These are phyloP conservation scores for Pseudozyma sp. DNA, from an alignment of 1,284 basidiomycete genomes.

Conservation along the genomic window DNA sequence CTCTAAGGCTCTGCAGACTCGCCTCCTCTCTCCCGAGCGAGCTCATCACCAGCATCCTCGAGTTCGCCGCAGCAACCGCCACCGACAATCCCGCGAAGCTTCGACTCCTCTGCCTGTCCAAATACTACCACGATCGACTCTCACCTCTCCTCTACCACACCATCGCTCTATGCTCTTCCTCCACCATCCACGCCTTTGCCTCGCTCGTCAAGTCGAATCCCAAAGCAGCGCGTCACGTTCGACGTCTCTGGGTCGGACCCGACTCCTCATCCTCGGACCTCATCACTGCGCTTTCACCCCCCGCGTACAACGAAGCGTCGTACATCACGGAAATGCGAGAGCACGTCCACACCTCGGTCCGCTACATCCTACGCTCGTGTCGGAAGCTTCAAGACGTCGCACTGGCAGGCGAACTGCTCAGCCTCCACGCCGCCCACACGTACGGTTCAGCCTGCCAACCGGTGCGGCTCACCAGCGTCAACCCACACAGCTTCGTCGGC, in stretches of 20 bases:
- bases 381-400: slow-evolving; percentile 60
- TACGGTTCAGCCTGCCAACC: slow-evolving; percentile 67
- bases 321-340: slow-evolving; percentile 52
- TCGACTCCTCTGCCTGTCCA: slow-evolving; percentile 42
- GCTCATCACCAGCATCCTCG: slow-evolving; percentile 42
- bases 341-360: slow-evolving; percentile 37
- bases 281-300: slow-evolving; percentile 58
- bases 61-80: slow-evolving; percentile 28
- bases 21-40: slow-evolving; percentile 45
- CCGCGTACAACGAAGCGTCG: slow-evolving; percentile 38
- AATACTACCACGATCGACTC: slow-evolving; percentile 34
- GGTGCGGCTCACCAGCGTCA: slow-evolving; percentile 57
- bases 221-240: slow-evolving; percentile 50
- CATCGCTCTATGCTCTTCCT: slow-evolving; percentile 38
- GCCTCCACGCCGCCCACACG: slow-evolving; percentile 49
- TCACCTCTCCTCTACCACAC: slow-evolving; percentile 42
- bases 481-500: slow-evolving; percentile 64
- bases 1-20: slow-evolving; percentile 19
- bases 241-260: slow-evolving; percentile 62
- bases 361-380: slow-evolving; percentile 58
- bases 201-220: slow-evolving; percentile 31
- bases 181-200: slow-evolving; percentile 45
- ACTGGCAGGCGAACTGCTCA: slow-evolving; percentile 59
- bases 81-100: slow-evolving; percentile 21
- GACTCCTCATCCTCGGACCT: slow-evolving; percentile 55